phyloP scores from a whole-genome alignment of 495 filamentous ascomycete species.

The Hypoxylon cercidicola region DNA sequence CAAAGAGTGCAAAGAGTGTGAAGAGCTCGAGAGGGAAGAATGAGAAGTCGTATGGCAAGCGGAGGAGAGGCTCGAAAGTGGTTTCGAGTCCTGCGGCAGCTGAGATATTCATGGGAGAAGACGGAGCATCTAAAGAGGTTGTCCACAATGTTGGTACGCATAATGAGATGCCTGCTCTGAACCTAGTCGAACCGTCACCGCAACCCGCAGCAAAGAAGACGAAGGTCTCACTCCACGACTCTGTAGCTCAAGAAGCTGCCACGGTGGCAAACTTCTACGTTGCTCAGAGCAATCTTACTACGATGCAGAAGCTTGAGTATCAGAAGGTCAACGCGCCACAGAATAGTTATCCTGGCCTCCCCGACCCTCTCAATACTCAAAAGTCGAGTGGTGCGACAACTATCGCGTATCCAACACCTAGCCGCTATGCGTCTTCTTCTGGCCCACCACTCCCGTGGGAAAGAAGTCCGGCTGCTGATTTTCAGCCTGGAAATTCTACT shows the following conservation, averaged over 20 bases:
- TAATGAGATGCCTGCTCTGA: constrained; percentile 13
- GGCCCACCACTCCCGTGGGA: constrained; percentile 44
- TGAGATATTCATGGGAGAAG: constrained; percentile 26
- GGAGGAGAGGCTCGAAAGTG: constrained; percentile 21
- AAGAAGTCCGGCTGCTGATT: constrained; percentile 14
- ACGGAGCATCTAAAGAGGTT: constrained; percentile 6
- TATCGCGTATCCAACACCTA: constrained; percentile 44
- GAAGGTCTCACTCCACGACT: constrained; percentile 27
- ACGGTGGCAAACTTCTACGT: constrained; percentile 40
- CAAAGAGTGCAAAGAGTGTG: background rate
- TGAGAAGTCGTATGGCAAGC: constrained; percentile 33
- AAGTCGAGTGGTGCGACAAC: constrained; percentile 45
- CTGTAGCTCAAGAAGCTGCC: constrained; percentile 14
- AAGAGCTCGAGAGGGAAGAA: constrained; percentile 23
- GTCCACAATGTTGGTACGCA: background rate
- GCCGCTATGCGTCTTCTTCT: constrained; percentile 39
- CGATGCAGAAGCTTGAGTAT: constrained; percentile 47
- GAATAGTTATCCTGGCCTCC: constrained; percentile 26
- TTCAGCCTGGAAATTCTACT: constrained; percentile 19
- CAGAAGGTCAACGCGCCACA: constrained; percentile 35
- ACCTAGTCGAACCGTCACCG: constrained; percentile 2
- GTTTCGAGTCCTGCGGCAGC: constrained; percentile 15
- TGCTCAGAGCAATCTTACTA: constrained; percentile 44
- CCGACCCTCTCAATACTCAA: constrained; percentile 25
- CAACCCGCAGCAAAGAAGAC: constrained; percentile 19